Evolutionary conservation across 2,329 filamentous ascomycete species (phyloP), one percentile per base, ranked within the genome.

Genomic region (Aureobasidium sp.): DNA sequence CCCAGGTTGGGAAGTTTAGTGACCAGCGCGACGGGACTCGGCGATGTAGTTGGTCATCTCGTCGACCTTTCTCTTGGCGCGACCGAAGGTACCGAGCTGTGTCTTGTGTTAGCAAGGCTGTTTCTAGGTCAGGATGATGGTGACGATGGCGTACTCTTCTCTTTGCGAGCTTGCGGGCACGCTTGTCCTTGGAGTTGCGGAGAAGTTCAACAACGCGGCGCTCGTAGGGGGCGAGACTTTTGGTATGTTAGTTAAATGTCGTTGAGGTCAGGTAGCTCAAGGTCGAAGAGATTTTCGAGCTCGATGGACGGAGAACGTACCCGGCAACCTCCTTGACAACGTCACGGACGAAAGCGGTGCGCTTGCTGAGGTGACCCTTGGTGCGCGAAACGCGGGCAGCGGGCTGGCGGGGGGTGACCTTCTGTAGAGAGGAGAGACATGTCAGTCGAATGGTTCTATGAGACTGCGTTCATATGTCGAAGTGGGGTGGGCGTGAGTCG

Each of bases 21-120:
- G 86, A 79, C 80, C 86, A 67, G 85, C 82, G 77, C 87, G 84
- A 81, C 93, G 92, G 77, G 92, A 88, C 84, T 97, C 94, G 75
- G 93, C 91, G 78, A 99, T 99, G 80, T 99, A 90, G 75, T 90
- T 87, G 83, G 91, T 90, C 83, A 99, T 91, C 84, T 97, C 93
- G 79, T 99, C 94, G 72, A 99, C 94, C 93, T 99, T 99, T 79
- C 86, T 88, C 93, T 99, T 99, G 77, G 93, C 93, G 80, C 94
- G 93, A 77, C 90, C 90, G 81, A 97, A 97, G 73, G 94, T 97
- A 79, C 94, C 94, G 84, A 99, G 92, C 89, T 94, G 68, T 32
- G 27, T 34, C 12, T 20, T 12, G 56, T 56, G 56, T 57, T 50
- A 57, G 50, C 53, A 27, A 13, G 26, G 15, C 5, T 41, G 17